Evolutionary conservation across 331 rosid species (phyloP).

Genomic region (Phaseolus coccineus): DNA sequence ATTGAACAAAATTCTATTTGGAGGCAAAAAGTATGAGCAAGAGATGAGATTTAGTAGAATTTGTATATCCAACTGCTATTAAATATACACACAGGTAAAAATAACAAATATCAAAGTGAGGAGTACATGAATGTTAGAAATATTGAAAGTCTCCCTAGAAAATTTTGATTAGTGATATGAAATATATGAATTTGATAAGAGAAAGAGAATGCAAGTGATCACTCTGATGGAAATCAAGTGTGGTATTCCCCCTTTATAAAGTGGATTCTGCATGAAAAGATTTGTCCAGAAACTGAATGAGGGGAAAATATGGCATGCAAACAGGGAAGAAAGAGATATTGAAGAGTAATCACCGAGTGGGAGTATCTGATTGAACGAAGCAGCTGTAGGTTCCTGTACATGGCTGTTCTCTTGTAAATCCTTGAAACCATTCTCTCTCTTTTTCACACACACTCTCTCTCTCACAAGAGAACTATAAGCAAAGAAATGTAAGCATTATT

Average conservation of each 20-base stretch:
- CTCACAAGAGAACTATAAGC: slow-evolving; percentile 31
- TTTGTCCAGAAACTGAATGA: neutral
- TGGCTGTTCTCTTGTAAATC: slow-evolving; percentile 56
- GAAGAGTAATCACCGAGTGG: slow-evolving; percentile 53
- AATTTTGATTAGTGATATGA: neutral
- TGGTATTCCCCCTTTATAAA: neutral
- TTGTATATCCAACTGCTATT: neutral
- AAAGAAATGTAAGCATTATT: slow-evolving; percentile 36
- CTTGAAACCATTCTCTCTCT: slow-evolving; percentile 58
- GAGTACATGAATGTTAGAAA: neutral
- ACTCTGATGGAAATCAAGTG: slow-evolving; percentile 10
- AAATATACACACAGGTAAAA: neutral
- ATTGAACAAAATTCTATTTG: neutral
- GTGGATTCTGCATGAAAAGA: slow-evolving; percentile 2
- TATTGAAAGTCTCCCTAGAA: neutral
- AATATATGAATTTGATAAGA: neutral
- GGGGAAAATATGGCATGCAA: neutral
- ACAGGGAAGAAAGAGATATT: slow-evolving; percentile 21
- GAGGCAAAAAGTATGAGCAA: slow-evolving; percentile 4
- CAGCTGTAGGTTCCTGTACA: slow-evolving; percentile 57
- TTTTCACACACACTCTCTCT: neutral
- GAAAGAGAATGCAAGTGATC: slow-evolving; percentile 35
- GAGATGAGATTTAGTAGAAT: neutral
- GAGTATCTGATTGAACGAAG: slow-evolving; percentile 66
- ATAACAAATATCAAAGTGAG: neutral